These are phyloP conservation scores for Zychaea mexicana DNA, from an alignment of 371 early-diverging fungal species.

Conservation along the genomic window DNA sequence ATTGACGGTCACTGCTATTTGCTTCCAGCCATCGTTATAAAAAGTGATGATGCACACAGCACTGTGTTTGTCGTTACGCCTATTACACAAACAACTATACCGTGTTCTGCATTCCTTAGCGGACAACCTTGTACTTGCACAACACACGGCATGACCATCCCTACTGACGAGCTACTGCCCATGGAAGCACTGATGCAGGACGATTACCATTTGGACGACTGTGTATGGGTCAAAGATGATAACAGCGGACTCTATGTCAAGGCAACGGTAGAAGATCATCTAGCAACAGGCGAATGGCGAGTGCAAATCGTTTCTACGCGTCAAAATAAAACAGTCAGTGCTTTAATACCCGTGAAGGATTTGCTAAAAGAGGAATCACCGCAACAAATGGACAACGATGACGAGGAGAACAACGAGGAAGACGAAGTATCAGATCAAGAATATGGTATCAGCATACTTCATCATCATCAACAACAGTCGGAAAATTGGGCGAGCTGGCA, in stretches of 20 bases:
- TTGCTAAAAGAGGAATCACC: constrained; percentile 8
- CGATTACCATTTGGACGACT: background rate
- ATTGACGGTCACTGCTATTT: background rate
- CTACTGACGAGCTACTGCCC: constrained; percentile 12
- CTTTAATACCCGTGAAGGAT: constrained; percentile 9
- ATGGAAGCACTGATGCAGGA: constrained; percentile 16
- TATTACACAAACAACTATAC: constrained; percentile 20
- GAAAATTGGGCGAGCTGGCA: constrained; percentile 17
- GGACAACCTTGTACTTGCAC: background rate
- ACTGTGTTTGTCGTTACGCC: constrained; percentile 27
- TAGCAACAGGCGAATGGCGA: background rate
- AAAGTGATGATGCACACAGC: background rate
- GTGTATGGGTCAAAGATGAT: background rate
- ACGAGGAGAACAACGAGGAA: too few species aligned
- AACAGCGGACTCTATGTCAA: background rate
- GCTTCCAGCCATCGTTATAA: constrained; percentile 5
- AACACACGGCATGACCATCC: constrained; percentile 22
- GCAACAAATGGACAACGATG: background rate
- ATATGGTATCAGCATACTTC: background rate
- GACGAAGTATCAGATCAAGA: background rate
- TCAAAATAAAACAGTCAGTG: background rate
- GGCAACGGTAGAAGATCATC: background rate
- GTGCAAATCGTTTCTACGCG: constrained; percentile 1
- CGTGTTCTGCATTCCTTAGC: constrained; percentile 17
- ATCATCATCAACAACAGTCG: constrained; percentile 10